Percentiles rank a stretch among this genome's conserved stretches.
Evolutionary conservation across 208 protist genomes (phyloP).

Genomic region (Wallacemonas sp.): DNA sequence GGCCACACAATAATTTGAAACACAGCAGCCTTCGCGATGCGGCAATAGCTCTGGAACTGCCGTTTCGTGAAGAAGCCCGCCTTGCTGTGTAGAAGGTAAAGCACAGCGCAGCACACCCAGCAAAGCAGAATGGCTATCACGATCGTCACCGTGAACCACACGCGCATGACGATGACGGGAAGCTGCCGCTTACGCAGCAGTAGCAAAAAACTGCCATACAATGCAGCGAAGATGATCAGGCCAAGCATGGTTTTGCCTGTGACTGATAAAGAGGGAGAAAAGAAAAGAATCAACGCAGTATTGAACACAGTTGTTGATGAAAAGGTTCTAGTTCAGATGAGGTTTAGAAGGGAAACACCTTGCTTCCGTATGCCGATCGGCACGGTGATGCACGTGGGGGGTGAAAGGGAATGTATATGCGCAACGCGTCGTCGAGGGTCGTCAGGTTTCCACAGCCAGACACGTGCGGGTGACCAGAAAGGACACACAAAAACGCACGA

Average conservation of each 20-base stretch:
- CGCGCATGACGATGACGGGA: constrained; percentile 44
- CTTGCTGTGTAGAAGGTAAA: constrained; percentile 25
- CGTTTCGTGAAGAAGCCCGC: constrained; percentile 15
- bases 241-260: constrained; percentile 4
- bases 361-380: not conserved
- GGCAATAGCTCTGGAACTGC: constrained; percentile 29
- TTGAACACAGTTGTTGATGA: too few species aligned
- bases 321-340: too few species aligned
- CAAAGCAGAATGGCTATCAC: constrained; percentile 18
- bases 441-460: too few species aligned
- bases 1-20: constrained; percentile 35
- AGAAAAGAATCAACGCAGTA: too few species aligned
- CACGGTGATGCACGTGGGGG: too few species aligned
- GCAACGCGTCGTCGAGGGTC: too few species aligned
- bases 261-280: not conserved
- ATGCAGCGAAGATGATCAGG: constrained; percentile 9
- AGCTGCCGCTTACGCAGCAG: constrained; percentile 36
- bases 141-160: constrained; percentile 52
- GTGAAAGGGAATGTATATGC: too few species aligned
- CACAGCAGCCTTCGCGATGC: constrained; percentile 25
- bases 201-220: constrained; percentile 32
- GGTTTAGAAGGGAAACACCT: not conserved
- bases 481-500: too few species aligned
- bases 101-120: constrained; percentile 28
- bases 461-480: too few species aligned